phyloP scores from a whole-genome alignment of 169 alveolate species.

The Plasmodium relictum region DNA sequence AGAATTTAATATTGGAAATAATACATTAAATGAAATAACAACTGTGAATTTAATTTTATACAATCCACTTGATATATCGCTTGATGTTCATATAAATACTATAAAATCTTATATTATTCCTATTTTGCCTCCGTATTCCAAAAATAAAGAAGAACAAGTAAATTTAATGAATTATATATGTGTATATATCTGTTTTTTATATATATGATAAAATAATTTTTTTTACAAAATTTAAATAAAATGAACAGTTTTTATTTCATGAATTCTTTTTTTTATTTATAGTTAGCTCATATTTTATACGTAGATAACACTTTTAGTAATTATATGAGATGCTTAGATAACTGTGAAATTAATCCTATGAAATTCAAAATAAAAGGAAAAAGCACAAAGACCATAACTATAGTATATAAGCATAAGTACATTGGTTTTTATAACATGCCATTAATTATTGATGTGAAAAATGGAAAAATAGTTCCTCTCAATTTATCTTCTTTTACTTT shows the following conservation, averaged over 20 bases:
- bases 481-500: slow-evolving; percentile 42
- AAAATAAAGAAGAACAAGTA: slow-evolving; percentile 62
- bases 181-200: not conserved
- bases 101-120: slow-evolving; percentile 63
- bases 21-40: slow-evolving; percentile 44
- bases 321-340: slow-evolving; percentile 73
- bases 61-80: slow-evolving; percentile 56
- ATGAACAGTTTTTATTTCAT: not conserved
- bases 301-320: slow-evolving; percentile 66
- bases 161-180: not conserved
- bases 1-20: slow-evolving; percentile 72
- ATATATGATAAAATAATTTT: not conserved
- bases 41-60: slow-evolving; percentile 49
- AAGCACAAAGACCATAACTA: slow-evolving; percentile 37
- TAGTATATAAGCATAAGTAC: slow-evolving; percentile 66
- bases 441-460: slow-evolving; percentile 70
- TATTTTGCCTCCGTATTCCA: slow-evolving; percentile 71
- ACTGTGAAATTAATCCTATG: slow-evolving; percentile 50
- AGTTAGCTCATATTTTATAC: slow-evolving; percentile 63
- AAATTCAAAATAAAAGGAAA: slow-evolving; percentile 49
- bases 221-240: not conserved
- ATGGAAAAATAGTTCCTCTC: slow-evolving; percentile 72
- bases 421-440: slow-evolving; percentile 77
- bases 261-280: not conserved
- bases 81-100: slow-evolving; percentile 64